Percentiles rank a stretch among this genome's conserved stretches.
Conservation (phyloP, 2,329 filamentous ascomycete genomes). For the Neocucurbitaria cava region DNA sequence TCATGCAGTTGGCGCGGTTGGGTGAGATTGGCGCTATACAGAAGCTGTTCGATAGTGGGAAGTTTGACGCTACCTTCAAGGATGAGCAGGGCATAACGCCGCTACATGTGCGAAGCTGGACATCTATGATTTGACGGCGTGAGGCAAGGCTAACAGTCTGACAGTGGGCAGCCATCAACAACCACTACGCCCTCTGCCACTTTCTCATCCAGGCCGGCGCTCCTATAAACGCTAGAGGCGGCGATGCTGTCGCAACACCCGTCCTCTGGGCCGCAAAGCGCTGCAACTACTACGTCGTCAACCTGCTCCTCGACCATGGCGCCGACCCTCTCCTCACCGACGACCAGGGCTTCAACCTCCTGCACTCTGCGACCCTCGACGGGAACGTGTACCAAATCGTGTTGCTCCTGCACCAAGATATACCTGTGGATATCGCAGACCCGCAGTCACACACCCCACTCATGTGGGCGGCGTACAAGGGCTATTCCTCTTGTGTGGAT, state of each 20-base stretch:
- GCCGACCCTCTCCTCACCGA: constrained; percentile 93
- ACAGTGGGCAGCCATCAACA: constrained; percentile 99
- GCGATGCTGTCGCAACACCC: constrained; percentile 91
- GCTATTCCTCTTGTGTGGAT: constrained; percentile 90
- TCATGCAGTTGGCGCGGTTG: constrained; percentile 92
- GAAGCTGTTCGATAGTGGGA: constrained; percentile 83
- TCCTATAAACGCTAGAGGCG: constrained; percentile 93
- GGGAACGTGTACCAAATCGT: constrained; percentile 91
- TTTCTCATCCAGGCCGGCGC: constrained; percentile 87
- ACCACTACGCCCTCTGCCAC: constrained; percentile 96
- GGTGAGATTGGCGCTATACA: constrained; percentile 89
- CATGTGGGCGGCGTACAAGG: constrained; percentile 99
- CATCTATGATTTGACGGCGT: not conserved
- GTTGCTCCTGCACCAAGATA: constrained; percentile 90
- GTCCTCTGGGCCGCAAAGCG: constrained; percentile 97
- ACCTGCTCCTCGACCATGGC: constrained; percentile 87
- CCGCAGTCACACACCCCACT: constrained; percentile 89
- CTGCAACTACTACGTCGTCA: constrained; percentile 95
- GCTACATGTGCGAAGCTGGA: constrained; percentile 73
- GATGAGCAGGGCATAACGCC: constrained; percentile 96
- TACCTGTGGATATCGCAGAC: constrained; percentile 90
- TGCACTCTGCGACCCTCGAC: constrained; percentile 96
- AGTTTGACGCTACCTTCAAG: constrained; percentile 79
- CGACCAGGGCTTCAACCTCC: constrained; percentile 95
- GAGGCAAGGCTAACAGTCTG: constrained; percentile 10